Evolutionary conservation across 805 yeast genomes (phyloP), one percentile per base, ranked within the genome.

Genomic region (Dipodascus geniculatus): DNA sequence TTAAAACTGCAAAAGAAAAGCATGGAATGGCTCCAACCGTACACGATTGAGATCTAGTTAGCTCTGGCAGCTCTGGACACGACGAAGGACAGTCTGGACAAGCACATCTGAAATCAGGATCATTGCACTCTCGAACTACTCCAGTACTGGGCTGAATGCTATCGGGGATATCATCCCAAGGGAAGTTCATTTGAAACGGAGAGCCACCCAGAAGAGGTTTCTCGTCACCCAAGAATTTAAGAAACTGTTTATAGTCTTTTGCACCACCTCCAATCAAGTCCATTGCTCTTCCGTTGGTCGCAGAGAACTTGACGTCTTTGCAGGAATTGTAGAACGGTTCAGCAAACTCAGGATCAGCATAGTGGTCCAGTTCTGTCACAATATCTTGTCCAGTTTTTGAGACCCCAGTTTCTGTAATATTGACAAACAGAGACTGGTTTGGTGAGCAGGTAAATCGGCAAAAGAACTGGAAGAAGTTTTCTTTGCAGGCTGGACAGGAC

Each of bases 241-340:
- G 71, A 64, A 91, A 91, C 53, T 80, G 80, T 31, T 72, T 61
- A 66, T 80, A 86, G 60, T 82, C 79, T 53, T 74, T 76, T 1
- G 98, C 97, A 1, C 98, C 98, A n/a, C 99, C 99, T 4, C 99
- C 99, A 47, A 91, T 83, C 44, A 91, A 74, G 65, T 91, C 98
- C 97, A 91, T 89, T 8, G 96, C 98, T 62, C 78, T 87, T 1
- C 97, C 96, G 67, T 90, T 91, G 1, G 97, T 89, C 4, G 96
- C 96, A 2, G 91, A 81, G 66, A 93, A 90, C 69, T 91, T 89
- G 65, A 91, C 84, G 57, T 83, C 81, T 60, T 85, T 85, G 71
- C 99, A 91, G 1, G 96, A 87, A 54, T 89, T 85, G 64, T 72
- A 91, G 61, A 91, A 80, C 1, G 62, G 71, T 0, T 73, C 61